Evolutionary conservation across 2,329 filamentous ascomycete genomes (phyloP).

Genomic region (Fusarium sp.): DNA sequence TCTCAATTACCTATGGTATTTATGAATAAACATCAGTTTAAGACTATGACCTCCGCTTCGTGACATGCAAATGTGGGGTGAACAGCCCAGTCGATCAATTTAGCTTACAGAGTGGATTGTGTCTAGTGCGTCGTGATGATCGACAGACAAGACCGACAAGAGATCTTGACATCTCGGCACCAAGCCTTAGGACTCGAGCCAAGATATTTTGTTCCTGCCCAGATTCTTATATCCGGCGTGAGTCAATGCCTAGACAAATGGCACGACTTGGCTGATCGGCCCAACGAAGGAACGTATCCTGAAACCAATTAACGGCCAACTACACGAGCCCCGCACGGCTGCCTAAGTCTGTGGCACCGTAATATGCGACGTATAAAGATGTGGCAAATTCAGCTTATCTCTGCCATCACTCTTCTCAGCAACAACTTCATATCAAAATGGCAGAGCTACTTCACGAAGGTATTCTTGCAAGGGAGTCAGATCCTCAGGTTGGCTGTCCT

Average conservation of each 20-base stretch:
- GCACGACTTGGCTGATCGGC: not conserved
- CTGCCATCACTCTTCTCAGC: not conserved
- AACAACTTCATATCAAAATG: slow-evolving; percentile 7
- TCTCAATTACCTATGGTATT: not conserved
- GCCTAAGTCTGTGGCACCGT: slow-evolving; percentile 8
- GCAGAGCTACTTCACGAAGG: not conserved
- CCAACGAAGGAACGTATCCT: not conserved
- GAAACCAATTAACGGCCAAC: not conserved
- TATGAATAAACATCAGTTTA: not conserved
- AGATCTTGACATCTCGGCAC: too few species aligned
- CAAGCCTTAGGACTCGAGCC: not conserved
- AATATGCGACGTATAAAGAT: not conserved
- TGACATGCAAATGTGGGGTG: not conserved
- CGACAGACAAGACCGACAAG: too few species aligned
- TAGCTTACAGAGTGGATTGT: too few species aligned
- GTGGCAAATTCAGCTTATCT: not conserved
- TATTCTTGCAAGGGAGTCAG: not conserved
- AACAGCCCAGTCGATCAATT: not conserved
- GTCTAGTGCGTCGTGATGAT: too few species aligned
- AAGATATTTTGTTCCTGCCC: not conserved
- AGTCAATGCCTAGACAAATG: too few species aligned
- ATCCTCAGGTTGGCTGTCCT: slow-evolving; percentile 38
- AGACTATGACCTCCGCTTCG: too few species aligned
- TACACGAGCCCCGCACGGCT: slow-evolving; percentile 25
- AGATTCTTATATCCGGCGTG: too few species aligned